Evolutionary conservation across 441 rosid species (phyloP).

Genomic region (Geranium incanum): DNA sequence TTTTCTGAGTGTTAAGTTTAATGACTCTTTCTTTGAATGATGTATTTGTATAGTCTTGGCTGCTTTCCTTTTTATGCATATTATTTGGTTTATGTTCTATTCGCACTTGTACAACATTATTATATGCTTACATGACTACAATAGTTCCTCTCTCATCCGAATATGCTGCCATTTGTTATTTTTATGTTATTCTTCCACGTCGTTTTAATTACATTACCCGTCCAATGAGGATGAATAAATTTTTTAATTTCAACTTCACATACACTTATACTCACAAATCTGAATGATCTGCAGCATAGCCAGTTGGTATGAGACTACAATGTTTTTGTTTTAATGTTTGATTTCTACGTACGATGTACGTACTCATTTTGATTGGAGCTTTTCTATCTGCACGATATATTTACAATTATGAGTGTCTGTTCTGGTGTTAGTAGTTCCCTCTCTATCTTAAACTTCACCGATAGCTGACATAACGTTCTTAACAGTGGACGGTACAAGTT

Average conservation of each 20-base stretch:
- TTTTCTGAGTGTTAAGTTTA: constrained; percentile 11
- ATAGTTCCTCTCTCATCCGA: constrained; percentile 3
- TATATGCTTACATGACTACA: background rate
- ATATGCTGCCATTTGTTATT: background rate
- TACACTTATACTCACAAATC: background rate
- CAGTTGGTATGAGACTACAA: background rate
- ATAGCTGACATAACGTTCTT: constrained; percentile 23
- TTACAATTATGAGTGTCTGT: constrained; percentile 5
- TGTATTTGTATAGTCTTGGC: background rate
- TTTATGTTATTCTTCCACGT: background rate
- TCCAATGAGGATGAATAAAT: background rate
- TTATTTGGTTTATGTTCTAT: background rate
- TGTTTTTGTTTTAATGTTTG: background rate
- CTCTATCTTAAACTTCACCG: constrained; percentile 18
- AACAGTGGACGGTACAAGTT: constrained; percentile 90
- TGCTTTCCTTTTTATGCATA: background rate
- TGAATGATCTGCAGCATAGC: background rate
- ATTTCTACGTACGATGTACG: background rate
- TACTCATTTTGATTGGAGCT: background rate
- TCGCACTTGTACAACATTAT: background rate
- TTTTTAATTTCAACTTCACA: background rate
- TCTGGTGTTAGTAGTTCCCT: constrained; percentile 11
- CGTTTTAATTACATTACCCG: background rate
- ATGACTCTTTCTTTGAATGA: background rate
- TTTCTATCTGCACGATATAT: background rate